phyloP scores from a whole-genome alignment of 1,284 basidiomycete genomes.

The Heterobasidion parviporum region DNA sequence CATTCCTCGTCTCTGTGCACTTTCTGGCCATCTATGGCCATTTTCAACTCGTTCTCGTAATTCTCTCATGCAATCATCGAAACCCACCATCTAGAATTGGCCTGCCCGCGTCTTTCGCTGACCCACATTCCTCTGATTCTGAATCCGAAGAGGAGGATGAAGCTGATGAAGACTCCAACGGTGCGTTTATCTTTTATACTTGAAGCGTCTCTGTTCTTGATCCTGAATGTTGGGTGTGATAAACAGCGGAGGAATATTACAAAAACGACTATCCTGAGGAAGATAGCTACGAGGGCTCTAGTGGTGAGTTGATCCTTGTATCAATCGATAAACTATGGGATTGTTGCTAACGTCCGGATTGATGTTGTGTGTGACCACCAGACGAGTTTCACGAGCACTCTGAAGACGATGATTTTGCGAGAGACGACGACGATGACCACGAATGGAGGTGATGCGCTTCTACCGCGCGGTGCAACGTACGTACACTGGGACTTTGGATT shows the following conservation, averaged over 20 bases:
- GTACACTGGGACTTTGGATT: too few species aligned
- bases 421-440: slow-evolving; percentile 10
- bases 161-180: slow-evolving; percentile 76
- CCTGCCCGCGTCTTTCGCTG: slow-evolving; percentile 40
- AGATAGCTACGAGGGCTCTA: slow-evolving; percentile 40
- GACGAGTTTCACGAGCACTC: slow-evolving; percentile 40
- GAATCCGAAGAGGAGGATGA: slow-evolving; percentile 65
- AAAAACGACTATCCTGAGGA: slow-evolving; percentile 78
- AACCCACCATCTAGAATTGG: slow-evolving; percentile 39
- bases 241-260: slow-evolving; percentile 70
- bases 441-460: neutral
- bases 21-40: neutral
- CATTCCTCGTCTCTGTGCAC: neutral
- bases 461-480: too few species aligned
- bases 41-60: neutral
- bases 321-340: neutral
- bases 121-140: slow-evolving; percentile 44
- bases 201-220: slow-evolving; percentile 1
- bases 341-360: slow-evolving; percentile 3
- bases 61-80: neutral
- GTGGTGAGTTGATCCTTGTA: slow-evolving; percentile 22
- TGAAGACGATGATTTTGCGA: slow-evolving; percentile 16
- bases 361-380: slow-evolving; percentile 10
- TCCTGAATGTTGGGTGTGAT: neutral
- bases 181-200: slow-evolving; percentile 26